Evolutionary conservation across 2,329 filamentous ascomycete species (phyloP), one percentile per base, ranked within the genome.

Genomic region (Tolypocladium tropicale): DNA sequence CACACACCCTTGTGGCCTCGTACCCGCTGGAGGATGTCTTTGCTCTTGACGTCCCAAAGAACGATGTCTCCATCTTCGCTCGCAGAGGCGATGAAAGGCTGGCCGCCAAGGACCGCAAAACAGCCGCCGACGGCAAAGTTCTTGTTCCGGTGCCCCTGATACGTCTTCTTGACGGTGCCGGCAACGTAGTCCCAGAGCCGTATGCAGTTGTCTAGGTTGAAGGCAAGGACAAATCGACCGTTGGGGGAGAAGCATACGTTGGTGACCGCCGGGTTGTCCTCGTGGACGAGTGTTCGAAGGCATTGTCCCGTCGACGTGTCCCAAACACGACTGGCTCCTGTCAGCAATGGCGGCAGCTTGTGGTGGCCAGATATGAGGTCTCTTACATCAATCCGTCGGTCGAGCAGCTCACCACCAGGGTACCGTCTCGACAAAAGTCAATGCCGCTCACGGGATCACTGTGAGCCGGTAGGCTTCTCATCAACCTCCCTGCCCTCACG

Each of bases 301-400:
- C 94, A 99, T 70, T 99, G 94, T 2, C 94, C 94, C 2, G 93
- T 96, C 21, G 85, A 86, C 0, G 93, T 95, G 67, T 99, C 94
- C 94, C 94, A 99, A 59, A 99, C 88, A 56, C 94, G 88, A 61
- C 84, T 88, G 46, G 1, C 32, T 41, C 9, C 2, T 39, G 57
- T 68, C 54, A 68, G 63, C 41, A 50, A 51, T 4, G 28, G 30
- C 14, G 4, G 25, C 2, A 14, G 6, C 6, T 39, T 12, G 18
- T 21, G 21, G 21, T 6, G 6, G 21, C 18, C 6, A 16, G 18
- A 59, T 5, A 12, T 49, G 59, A 4, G 32, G 65, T 14, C n/a
- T 30, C 82, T 72, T 68, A 86, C 84, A 95, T 94, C 59, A 96
- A 72, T 0, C 94, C 94, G 66, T 99, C 94, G 4, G 89, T 90